Evolutionary conservation across 352 stramenopile species (phyloP), one percentile per base, ranked within the genome.

Genomic region (Plasmopara viticola): DNA sequence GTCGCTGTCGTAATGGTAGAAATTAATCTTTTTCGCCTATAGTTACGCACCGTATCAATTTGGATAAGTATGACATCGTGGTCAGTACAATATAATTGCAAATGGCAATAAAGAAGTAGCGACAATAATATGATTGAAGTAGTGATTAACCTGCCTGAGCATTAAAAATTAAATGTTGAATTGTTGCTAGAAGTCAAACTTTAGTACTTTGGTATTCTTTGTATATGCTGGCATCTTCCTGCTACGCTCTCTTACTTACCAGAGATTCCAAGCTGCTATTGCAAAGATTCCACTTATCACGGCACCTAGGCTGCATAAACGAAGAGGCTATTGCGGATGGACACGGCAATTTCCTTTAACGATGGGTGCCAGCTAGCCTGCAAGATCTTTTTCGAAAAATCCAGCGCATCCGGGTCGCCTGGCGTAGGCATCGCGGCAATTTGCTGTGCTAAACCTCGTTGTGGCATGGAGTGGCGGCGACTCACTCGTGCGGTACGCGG

Each of bases 361-460:
- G 70, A 83, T 49, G 84, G 84, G 45, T 94, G 81, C 84, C 84
- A 94, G 62, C 80, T 89, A 31, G 80, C 77, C 59, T 94, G 81
- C 41, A 94, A 64, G n/a, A 92, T 78, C 56, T 92, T 92, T 56
- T 79, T 77, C n/a, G 72, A 86, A 51, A 88, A 92, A 64, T 92
- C 84, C 50, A 91, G 61, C 15, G 70, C 62, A 15, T 90, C 78
- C 10, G 51, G 52, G 42, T 86, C 67, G 6, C 55, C 65, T 9
- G 53, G 44, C 15, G 54, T 35, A 1, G 71, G 60, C 20, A 73
- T 43, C 4, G 64, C 61, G 5, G 62, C 60, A 59, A 90, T 74
- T 25, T 86, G 78, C 51, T 88, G 80, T 9, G 74, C 62, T 31
- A 91, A 55, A 33, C 64, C 71, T 53, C 80, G 66, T 30, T 87